Conservation (phyloP, 768 basidiomycete species). For the Suillus ampliporus region DNA sequence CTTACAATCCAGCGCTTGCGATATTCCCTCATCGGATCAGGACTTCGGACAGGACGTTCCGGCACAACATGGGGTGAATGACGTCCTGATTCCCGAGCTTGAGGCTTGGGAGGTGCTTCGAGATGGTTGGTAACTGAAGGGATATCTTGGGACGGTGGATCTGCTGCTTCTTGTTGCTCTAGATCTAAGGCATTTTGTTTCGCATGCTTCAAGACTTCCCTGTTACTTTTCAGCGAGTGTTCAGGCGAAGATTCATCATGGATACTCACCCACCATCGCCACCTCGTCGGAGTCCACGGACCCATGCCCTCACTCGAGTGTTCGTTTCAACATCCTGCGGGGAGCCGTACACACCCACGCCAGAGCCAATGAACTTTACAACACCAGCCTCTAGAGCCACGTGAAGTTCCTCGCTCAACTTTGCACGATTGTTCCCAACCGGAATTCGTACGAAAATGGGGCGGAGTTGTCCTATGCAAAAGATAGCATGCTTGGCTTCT, state of each 20-base stretch:
- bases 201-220: constrained; percentile 52
- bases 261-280: constrained; percentile 67
- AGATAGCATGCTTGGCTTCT: constrained; percentile 50
- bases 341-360: constrained; percentile 51
- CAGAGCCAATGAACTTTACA: constrained; percentile 49
- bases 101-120: constrained; percentile 11
- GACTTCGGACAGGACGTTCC: neutral
- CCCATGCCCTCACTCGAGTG: constrained; percentile 53
- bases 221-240: constrained; percentile 52
- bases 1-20: neutral
- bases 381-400: constrained; percentile 61
- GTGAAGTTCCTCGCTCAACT: constrained; percentile 45
- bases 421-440: constrained; percentile 35
- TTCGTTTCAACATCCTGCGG: constrained; percentile 54
- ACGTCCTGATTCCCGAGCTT: constrained; percentile 1
- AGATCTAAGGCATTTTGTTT: constrained; percentile 39
- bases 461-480: constrained; percentile 55
- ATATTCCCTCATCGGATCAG: constrained; percentile 1
- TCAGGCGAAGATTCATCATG: constrained; percentile 24
- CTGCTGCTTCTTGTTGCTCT: constrained; percentile 32
- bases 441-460: constrained; percentile 62
- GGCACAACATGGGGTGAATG: neutral
- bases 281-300: constrained; percentile 55
- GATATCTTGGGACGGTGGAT: constrained; percentile 8
- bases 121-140: constrained; percentile 12